phyloP scores from a whole-genome alignment of 2,329 filamentous ascomycete genomes.

The Xylaria sp. region DNA sequence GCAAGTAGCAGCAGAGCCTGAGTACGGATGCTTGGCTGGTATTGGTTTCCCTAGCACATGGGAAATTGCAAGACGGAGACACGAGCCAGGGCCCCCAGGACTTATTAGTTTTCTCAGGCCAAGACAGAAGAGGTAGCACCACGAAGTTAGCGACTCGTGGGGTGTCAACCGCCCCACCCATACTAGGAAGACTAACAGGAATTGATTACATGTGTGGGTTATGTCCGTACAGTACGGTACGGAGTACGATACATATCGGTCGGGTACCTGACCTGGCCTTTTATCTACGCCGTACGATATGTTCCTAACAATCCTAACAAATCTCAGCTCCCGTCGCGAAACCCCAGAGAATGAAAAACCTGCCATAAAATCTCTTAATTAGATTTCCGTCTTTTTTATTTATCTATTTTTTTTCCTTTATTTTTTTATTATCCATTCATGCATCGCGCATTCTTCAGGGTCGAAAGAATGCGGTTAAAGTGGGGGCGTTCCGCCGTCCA shows the following conservation, averaged over 20 bases:
- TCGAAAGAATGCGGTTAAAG: slow-evolving; percentile 2
- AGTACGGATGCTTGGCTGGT: slow-evolving; percentile 1
- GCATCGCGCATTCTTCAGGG: slow-evolving; percentile 6
- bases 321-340: too few relatives aligned
- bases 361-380: not conserved
- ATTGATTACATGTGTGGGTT: not conserved
- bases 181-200: not conserved
- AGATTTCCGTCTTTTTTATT: not conserved
- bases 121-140: not conserved
- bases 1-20: not conserved
- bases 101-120: not conserved
- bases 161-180: not conserved
- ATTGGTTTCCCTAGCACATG: not conserved
- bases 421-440: slow-evolving; percentile 11
- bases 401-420: not conserved
- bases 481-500: not conserved
- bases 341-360: too few relatives aligned
- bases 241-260: too few relatives aligned
- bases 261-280: too few relatives aligned
- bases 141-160: not conserved
- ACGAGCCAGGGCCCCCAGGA: slow-evolving; percentile 5
- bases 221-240: too few relatives aligned
- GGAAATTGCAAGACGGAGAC: slow-evolving; percentile 18
- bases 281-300: too few relatives aligned
- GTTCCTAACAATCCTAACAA: too few relatives aligned